These are phyloP conservation scores for Astrocystis sublimbata DNA, from an alignment of 495 filamentous ascomycete genomes.

Conservation along the genomic window DNA sequence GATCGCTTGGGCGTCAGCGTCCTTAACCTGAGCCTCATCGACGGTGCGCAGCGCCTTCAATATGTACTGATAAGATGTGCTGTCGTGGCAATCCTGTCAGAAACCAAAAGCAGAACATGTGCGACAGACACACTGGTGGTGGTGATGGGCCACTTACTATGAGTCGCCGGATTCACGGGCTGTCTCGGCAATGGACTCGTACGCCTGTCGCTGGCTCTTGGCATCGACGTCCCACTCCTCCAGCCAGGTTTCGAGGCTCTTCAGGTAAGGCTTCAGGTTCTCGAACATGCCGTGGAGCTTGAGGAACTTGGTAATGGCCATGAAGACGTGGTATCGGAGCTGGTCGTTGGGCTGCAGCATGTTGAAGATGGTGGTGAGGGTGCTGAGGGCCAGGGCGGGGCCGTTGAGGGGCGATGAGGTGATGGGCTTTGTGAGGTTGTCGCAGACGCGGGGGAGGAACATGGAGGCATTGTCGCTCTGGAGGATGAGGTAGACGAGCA, in stretches of 20 bases:
- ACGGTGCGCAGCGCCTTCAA: conserved; percentile 82
- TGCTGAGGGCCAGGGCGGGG: conserved; percentile 76
- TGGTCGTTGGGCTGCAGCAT: conserved; percentile 73
- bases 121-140: too few species aligned
- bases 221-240: conserved; percentile 77
- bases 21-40: conserved; percentile 67
- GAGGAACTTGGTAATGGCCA: conserved; percentile 79
- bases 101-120: neutral
- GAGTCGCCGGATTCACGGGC: conserved; percentile 75
- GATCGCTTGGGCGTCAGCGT: conserved; percentile 73
- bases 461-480: conserved; percentile 79
- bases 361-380: conserved; percentile 96
- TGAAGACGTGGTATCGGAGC: conserved; percentile 83
- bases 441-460: conserved; percentile 83
- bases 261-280: conserved; percentile 73
- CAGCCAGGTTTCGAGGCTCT: conserved; percentile 78
- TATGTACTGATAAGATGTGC: conserved; percentile 77
- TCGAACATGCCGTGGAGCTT: conserved; percentile 73
- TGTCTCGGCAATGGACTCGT: conserved; percentile 72
- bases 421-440: conserved; percentile 83
- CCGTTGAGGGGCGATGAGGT: conserved; percentile 82
- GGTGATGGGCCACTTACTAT: conserved; percentile 51
- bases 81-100: conserved; percentile 31
- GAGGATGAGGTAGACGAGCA: conserved; percentile 86
- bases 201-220: conserved; percentile 79